These are phyloP conservation scores for Phycomyces nitens DNA, from an alignment of 192 early-diverging fungal genomes.

Conservation along the genomic window DNA sequence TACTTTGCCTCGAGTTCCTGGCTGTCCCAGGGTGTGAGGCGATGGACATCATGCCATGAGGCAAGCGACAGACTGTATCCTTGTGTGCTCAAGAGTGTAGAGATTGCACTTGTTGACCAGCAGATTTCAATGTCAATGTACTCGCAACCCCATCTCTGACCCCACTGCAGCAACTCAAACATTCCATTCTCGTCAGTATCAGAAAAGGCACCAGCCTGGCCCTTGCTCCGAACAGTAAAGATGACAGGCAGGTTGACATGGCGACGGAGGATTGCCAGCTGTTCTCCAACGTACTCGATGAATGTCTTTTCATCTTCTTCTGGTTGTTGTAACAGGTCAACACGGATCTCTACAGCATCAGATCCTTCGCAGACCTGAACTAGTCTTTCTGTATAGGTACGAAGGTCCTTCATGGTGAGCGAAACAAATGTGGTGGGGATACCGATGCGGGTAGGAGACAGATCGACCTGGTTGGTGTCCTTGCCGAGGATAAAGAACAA, in stretches of 20 bases:
- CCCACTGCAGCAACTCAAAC: conserved; percentile 63
- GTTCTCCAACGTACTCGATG: conserved; percentile 67
- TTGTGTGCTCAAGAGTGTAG: conserved; percentile 52
- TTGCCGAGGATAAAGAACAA: conserved; percentile 61
- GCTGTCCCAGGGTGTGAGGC: conserved; percentile 60
- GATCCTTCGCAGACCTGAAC: conserved; percentile 68
- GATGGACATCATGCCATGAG: conserved; percentile 84
- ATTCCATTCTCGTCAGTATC: conserved; percentile 57
- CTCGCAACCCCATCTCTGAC: conserved; percentile 86
- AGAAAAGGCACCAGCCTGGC: conserved; percentile 86
- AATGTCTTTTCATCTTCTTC: conserved; percentile 38
- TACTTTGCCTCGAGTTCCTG: conserved; percentile 54
- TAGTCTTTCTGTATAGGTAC: conserved; percentile 51
- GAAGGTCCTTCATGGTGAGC: conserved; percentile 68
- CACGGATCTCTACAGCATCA: conserved; percentile 90
- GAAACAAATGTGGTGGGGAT: conserved; percentile 80
- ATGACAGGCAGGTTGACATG: conserved; percentile 78
- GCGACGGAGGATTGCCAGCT: conserved; percentile 75
- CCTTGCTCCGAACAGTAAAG: conserved; percentile 86
- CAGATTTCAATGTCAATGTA: conserved; percentile 86
- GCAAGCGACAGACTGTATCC: conserved; percentile 71
- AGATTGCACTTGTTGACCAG: conserved; percentile 35
- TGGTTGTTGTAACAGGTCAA: conserved; percentile 69
- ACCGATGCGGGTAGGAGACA: conserved; percentile 32
- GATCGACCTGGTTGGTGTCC: conserved; percentile 26